These are phyloP conservation scores for Populus tomentosa DNA, from an alignment of 441 rosid genomes.

Conservation along the genomic window DNA sequence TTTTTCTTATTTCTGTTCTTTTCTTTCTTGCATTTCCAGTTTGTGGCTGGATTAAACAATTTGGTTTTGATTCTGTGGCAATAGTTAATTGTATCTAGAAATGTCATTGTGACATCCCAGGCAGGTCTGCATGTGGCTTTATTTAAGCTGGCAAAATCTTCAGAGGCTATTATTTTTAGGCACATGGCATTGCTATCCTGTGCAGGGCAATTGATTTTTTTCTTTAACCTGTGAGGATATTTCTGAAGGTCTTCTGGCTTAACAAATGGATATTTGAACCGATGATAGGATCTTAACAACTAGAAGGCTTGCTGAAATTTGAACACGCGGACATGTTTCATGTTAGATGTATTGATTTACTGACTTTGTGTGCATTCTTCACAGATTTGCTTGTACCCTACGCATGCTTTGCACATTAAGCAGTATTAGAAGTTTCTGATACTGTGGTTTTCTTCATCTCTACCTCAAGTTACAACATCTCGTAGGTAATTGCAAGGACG, in stretches of 20 bases:
- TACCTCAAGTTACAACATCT: slow-evolving; percentile 6
- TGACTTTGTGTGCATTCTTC: slow-evolving; percentile 8
- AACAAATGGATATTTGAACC: not conserved
- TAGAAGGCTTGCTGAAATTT: too few relatives aligned
- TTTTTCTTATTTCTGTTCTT: not conserved
- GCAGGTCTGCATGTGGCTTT: not conserved
- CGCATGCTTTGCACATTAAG: slow-evolving; percentile 1
- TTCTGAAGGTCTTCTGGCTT: not conserved
- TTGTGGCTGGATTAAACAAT: not conserved
- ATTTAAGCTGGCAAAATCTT: too few relatives aligned
- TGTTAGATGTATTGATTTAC: not conserved
- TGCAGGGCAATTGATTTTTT: not conserved
- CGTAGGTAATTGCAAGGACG: not conserved
- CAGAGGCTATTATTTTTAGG: not conserved
- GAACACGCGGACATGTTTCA: slow-evolving; percentile 1
- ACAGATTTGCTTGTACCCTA: slow-evolving; percentile 12
- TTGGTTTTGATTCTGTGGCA: not conserved
- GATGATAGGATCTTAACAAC: too few relatives aligned
- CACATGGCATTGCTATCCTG: not conserved
- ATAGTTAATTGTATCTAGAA: not conserved
- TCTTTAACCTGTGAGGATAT: not conserved
- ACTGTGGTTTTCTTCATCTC: not conserved
- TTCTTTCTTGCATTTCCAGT: not conserved
- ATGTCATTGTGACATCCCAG: not conserved
- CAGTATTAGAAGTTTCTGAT: slow-evolving; percentile 3